Evolutionary conservation across 1,139 yeast genomes (phyloP).

Genomic region (Protomyces lactucae-debilis): DNA sequence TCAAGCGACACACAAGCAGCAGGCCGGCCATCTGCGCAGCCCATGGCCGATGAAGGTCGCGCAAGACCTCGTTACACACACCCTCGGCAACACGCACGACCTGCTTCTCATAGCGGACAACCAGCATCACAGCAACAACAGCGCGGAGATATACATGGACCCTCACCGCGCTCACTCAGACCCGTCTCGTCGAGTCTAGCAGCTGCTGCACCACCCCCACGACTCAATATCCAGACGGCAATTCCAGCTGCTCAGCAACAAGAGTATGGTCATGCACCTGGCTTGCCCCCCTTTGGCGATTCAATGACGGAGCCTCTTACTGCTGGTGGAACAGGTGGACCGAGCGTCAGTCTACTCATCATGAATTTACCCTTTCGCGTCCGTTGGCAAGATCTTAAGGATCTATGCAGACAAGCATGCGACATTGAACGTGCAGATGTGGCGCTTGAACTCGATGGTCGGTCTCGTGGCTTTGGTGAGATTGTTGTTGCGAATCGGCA

Average conservation of each 20-base stretch:
- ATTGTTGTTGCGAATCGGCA: background rate
- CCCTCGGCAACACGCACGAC: no score
- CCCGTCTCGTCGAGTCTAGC: background rate
- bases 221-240: background rate
- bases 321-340: background rate
- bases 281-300: background rate
- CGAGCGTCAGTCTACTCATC: slow-evolving; percentile 41
- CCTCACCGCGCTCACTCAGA: background rate
- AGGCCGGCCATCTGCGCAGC: no score
- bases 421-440: slow-evolving; percentile 20
- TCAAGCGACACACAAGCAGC: no score
- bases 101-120: no score
- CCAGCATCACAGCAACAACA: background rate
- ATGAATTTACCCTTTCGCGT: slow-evolving; percentile 58
- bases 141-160: background rate
- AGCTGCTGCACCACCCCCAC: background rate
- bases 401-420: slow-evolving; percentile 52
- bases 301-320: background rate
- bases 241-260: background rate
- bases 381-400: slow-evolving; percentile 81
- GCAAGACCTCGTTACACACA: no score
- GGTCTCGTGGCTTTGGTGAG: slow-evolving; percentile 25
- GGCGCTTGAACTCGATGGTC: slow-evolving; percentile 22
- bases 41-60: no score
- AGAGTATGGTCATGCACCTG: background rate